Percentiles rank a stretch among this genome's conserved stretches.
Conservation (phyloP, 352 stramenopile species). For the Globisporangium lucens region DNA sequence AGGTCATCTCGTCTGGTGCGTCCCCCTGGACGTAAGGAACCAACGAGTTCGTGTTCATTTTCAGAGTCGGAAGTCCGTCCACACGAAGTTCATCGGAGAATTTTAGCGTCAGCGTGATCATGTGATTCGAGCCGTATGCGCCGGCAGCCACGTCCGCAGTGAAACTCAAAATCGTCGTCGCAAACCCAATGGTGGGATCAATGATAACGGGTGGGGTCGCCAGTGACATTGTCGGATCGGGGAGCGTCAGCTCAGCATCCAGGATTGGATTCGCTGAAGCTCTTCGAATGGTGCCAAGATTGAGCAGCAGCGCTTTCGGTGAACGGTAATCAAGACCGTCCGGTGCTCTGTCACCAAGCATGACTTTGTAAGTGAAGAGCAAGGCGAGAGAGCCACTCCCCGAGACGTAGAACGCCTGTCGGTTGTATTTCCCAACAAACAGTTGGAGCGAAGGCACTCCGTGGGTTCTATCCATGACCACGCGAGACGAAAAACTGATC, state of each 20-base stretch:
- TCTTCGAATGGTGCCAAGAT: constrained; percentile 59
- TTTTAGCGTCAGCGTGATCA: constrained; percentile 61
- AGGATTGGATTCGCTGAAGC: constrained; percentile 43
- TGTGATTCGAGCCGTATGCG: constrained; percentile 68
- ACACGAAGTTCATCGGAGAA: constrained; percentile 80
- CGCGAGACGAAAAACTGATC: constrained; percentile 61
- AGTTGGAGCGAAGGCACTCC: constrained; percentile 57
- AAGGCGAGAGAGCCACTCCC: constrained; percentile 49
- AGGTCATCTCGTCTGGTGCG: constrained; percentile 47
- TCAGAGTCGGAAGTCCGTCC: constrained; percentile 42
- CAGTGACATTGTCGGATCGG: constrained; percentile 34
- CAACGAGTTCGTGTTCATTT: constrained; percentile 53
- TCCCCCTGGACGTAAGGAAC: constrained; percentile 62
- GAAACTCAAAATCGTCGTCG: constrained; percentile 44
- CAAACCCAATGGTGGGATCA: constrained; percentile 35
- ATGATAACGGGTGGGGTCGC: constrained; percentile 47
- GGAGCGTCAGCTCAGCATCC: constrained; percentile 55
- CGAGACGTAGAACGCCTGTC: constrained; percentile 55
- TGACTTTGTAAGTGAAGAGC: constrained; percentile 64
- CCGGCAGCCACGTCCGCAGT: constrained; percentile 44
- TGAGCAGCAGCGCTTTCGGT: constrained; percentile 44
- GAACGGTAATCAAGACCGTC: constrained; percentile 55
- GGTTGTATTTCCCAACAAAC: constrained; percentile 55
- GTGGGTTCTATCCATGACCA: constrained; percentile 52
- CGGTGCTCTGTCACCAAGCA: constrained; percentile 47